These are phyloP conservation scores for Nannochloropsis gaditana DNA, from an alignment of 108 stramenopile species.

Conservation along the genomic window DNA sequence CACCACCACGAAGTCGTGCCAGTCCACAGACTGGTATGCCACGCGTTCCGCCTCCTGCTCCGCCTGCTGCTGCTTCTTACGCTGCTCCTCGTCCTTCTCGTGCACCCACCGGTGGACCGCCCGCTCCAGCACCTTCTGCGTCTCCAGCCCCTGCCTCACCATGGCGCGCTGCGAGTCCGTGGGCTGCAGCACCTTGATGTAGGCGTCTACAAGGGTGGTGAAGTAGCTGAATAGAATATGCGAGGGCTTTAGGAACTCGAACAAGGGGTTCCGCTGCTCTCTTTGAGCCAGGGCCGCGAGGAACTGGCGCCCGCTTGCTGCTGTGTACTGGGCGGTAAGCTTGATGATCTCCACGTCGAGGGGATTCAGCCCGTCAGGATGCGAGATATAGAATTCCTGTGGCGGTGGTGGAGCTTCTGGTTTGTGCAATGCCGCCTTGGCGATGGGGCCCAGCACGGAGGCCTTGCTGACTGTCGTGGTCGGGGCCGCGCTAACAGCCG, in stretches of 20 bases:
- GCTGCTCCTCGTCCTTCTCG: constrained; percentile 61
- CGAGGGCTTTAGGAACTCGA: constrained; percentile 86
- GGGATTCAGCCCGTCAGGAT: constrained; percentile 68
- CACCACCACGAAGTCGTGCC: constrained; percentile 97
- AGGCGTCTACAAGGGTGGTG: constrained; percentile 87
- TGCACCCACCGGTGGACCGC: constrained; percentile 56
- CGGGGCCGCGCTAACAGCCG: not conserved
- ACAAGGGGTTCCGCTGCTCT: constrained; percentile 80
- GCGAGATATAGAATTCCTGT: constrained; percentile 65
- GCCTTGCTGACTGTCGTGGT: constrained; percentile 27
- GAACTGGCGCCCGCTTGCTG: constrained; percentile 72
- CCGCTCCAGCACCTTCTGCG: constrained; percentile 36
- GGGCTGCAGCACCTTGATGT: constrained; percentile 67
- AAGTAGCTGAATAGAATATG: constrained; percentile 89
- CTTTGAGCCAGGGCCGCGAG: constrained; percentile 63
- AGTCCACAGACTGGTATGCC: constrained; percentile 72
- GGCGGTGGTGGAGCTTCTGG: constrained; percentile 60
- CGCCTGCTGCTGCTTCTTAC: constrained; percentile 57
- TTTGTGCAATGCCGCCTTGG: constrained; percentile 36
- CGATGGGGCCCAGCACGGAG: constrained; percentile 56
- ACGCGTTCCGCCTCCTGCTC: constrained; percentile 57
- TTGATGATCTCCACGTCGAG: constrained; percentile 79
- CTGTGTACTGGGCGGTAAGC: constrained; percentile 92
- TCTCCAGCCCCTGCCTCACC: constrained; percentile 41
- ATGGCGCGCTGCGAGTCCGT: constrained; percentile 35